Conservation (phyloP, 2,329 filamentous ascomycete species). For the Venturia effusa region DNA sequence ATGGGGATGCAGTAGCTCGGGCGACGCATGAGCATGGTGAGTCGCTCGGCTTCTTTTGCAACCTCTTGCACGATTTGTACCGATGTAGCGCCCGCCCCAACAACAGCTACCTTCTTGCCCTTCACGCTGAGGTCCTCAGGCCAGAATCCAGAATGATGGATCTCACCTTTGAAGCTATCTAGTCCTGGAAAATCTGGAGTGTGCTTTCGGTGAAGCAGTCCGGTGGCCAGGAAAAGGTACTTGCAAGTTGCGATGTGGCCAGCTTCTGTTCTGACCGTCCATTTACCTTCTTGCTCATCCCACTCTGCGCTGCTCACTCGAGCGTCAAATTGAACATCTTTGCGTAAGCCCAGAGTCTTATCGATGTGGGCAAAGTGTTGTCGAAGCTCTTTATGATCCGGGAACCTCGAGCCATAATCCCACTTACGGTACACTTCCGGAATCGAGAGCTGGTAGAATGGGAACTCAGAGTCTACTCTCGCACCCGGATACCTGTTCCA, state of each 20-base stretch:
- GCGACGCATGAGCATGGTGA: background rate
- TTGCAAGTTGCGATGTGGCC: slow-evolving; percentile 39
- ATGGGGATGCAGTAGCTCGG: slow-evolving; percentile 5
- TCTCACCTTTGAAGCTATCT: slow-evolving; percentile 3
- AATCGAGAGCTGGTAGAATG: slow-evolving; percentile 27
- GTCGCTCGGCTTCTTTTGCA: slow-evolving; percentile 21
- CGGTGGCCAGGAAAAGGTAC: slow-evolving; percentile 43
- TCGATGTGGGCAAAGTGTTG: slow-evolving; percentile 10
- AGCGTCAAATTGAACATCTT: slow-evolving; percentile 7
- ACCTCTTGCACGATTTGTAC: slow-evolving; percentile 27
- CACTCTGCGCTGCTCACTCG: slow-evolving; percentile 23
- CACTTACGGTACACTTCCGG: slow-evolving; percentile 5
- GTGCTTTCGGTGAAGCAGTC: slow-evolving; percentile 49
- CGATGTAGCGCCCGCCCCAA: slow-evolving; percentile 23
- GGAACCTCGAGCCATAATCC: background rate
- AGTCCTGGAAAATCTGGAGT: slow-evolving; percentile 21
- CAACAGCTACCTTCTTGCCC: slow-evolving; percentile 21
- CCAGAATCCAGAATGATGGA: slow-evolving; percentile 6
- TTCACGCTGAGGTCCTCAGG: slow-evolving; percentile 10
- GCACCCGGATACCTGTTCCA: slow-evolving; percentile 36
- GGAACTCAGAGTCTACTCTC: slow-evolving; percentile 35
- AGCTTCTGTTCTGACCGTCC: slow-evolving; percentile 41
- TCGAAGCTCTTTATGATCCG: slow-evolving; percentile 7
- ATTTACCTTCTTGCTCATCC: slow-evolving; percentile 36
- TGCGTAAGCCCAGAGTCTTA: slow-evolving; percentile 6